These are phyloP conservation scores for Mycena kentingensis DNA, from an alignment of 768 basidiomycete genomes.

Conservation along the genomic window DNA sequence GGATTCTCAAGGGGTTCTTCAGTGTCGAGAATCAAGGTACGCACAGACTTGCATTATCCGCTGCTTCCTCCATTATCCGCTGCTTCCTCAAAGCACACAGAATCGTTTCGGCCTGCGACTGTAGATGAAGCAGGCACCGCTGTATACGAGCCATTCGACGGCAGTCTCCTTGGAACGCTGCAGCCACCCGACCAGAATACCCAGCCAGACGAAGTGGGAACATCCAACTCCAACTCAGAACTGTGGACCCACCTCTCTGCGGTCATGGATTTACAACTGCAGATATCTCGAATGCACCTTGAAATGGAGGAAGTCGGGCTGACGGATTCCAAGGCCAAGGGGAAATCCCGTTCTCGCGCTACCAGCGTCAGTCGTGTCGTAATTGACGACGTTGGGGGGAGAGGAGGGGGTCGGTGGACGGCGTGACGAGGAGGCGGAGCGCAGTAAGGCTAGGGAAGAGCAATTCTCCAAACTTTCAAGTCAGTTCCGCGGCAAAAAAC, in stretches of 20 bases:
- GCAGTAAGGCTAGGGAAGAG: constrained; percentile 57
- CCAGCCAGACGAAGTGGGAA: constrained; percentile 18
- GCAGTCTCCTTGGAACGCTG: constrained; percentile 42
- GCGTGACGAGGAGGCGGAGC: constrained; percentile 57
- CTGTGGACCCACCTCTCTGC: constrained; percentile 69
- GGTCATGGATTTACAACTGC: constrained; percentile 71
- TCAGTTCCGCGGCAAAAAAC: constrained; percentile 70
- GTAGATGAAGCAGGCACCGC: constrained; percentile 7
- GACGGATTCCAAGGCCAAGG: constrained; percentile 42
- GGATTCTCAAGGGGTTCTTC: constrained; percentile 17
- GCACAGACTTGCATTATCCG: constrained; percentile 4
- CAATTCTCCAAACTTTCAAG: constrained; percentile 69
- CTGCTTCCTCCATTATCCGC: too few relatives aligned
- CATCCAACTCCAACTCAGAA: constrained; percentile 42
- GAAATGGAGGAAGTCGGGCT: constrained; percentile 71
- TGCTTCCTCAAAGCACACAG: constrained; percentile 6
- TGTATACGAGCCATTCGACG: constrained; percentile 53
- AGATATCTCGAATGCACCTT: constrained; percentile 71
- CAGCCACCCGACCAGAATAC: constrained; percentile 19
- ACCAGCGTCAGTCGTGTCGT: constrained; percentile 22
- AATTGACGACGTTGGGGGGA: constrained; percentile 44
- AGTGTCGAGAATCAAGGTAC: constrained; percentile 7
- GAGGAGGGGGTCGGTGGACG: constrained; percentile 53
- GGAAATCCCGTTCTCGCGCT: constrained; percentile 24
- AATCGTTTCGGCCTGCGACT: neutral